Conservation (phyloP, 495 filamentous ascomycete genomes). For the Lasiosphaeriaceae sp. region DNA sequence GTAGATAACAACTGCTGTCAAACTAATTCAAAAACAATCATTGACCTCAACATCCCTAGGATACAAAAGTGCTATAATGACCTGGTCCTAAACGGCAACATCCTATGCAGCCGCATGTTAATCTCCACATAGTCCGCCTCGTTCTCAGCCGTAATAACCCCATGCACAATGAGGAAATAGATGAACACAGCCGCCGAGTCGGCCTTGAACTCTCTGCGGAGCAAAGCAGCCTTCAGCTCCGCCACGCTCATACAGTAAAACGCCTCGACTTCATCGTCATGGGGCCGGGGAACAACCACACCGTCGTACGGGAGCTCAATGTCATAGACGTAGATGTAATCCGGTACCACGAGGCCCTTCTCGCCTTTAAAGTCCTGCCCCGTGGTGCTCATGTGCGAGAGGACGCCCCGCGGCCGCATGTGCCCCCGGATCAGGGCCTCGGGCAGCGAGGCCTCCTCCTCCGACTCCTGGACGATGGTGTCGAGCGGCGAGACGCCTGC, state of each 20-base stretch:
- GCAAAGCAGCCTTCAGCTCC: constrained; percentile 42
- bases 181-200: constrained; percentile 48
- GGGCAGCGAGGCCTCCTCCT: constrained; percentile 50
- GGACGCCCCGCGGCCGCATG: constrained; percentile 29
- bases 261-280: constrained; percentile 50
- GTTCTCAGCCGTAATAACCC: constrained; percentile 46
- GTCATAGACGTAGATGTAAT: constrained; percentile 49
- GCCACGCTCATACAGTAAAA: constrained; percentile 47
- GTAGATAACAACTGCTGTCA: too few relatives aligned
- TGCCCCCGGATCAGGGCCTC: constrained; percentile 26
- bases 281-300: constrained; percentile 36
- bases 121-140: constrained; percentile 51
- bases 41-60: too few relatives aligned
- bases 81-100: constrained; percentile 29
- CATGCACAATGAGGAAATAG: constrained; percentile 54
- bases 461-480: constrained; percentile 50
- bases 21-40: too few relatives aligned
- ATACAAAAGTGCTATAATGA: too few relatives aligned
- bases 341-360: constrained; percentile 38
- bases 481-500: constrained; percentile 40
- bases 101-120: constrained; percentile 42
- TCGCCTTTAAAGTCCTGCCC: constrained; percentile 49
- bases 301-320: constrained; percentile 35
- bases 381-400: constrained; percentile 40
- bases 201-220: constrained; percentile 49